Percentiles rank a stretch among this genome's conserved stretches.
Evolutionary conservation across 176 grass and related monocot genomes (phyloP).

Genomic region (sorghum (Sorghum bicolor)): DNA sequence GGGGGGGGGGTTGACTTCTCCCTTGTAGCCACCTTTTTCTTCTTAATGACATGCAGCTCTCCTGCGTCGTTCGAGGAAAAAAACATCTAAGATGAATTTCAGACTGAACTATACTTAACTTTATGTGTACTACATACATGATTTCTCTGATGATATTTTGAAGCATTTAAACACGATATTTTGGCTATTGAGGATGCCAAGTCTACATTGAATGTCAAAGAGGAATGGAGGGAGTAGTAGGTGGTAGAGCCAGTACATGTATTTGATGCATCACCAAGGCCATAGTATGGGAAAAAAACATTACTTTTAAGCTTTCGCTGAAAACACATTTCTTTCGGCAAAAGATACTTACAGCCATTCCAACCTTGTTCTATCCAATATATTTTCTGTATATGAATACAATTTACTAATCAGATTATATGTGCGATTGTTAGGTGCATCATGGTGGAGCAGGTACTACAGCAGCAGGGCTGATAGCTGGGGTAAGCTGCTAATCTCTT

Average conservation of each 20-base stretch:
- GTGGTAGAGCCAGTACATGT: neutral
- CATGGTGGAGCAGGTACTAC: constrained; percentile 98
- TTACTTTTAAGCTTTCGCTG: neutral
- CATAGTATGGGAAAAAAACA: neutral
- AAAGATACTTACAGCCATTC: neutral
- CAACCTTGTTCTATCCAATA: neutral
- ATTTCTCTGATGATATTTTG: neutral
- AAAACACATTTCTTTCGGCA: neutral
- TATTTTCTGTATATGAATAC: constrained; percentile 12
- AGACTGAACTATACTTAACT: neutral
- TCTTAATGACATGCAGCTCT: too few relatives aligned
- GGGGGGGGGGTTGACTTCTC: too few relatives aligned
- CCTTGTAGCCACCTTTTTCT: too few relatives aligned
- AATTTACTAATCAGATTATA: constrained; percentile 20
- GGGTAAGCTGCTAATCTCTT: constrained; percentile 60
- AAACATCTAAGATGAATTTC: neutral
- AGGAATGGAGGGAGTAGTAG: neutral
- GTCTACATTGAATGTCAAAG: neutral
- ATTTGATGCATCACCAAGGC: neutral
- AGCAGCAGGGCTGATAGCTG: constrained; percentile 83
- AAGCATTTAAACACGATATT: neutral
- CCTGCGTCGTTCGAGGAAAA: too few relatives aligned
- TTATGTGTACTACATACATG: neutral
- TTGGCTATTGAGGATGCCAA: neutral
- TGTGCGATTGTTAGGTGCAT: constrained; percentile 65